Conservation (phyloP, 2,329 filamentous ascomycete genomes). For the Colletotrichum costaricense region DNA sequence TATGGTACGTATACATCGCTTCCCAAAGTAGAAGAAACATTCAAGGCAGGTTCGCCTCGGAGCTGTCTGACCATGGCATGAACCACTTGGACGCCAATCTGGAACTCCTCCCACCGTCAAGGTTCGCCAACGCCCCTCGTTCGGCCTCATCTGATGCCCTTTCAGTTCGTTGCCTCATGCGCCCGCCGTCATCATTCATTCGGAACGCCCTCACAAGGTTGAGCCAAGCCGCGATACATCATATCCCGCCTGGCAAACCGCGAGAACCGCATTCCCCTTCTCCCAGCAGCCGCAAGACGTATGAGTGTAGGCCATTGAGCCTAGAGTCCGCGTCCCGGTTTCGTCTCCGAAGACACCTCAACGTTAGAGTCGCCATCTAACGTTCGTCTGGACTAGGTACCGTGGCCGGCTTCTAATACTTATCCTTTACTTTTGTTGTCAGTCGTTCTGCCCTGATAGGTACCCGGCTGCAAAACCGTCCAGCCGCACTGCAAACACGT, state of each 20-base stretch:
- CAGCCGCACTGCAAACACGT: not conserved
- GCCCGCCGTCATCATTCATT: not conserved
- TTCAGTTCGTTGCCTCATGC: slow-evolving; percentile 6
- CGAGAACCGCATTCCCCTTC: not conserved
- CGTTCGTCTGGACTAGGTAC: not conserved
- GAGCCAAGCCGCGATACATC: not conserved
- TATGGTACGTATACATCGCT: not conserved
- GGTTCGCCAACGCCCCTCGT: slow-evolving; percentile 1
- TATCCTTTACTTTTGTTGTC: not conserved
- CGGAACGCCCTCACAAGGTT: not conserved
- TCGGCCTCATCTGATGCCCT: slow-evolving; percentile 8
- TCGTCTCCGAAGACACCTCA: not conserved
- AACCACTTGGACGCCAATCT: slow-evolving; percentile 24
- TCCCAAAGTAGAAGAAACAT: not conserved
- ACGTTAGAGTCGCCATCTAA: not conserved
- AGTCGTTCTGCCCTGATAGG: not conserved
- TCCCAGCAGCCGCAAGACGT: not conserved
- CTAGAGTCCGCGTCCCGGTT: not conserved
- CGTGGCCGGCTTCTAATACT: not conserved
- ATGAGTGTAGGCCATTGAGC: not conserved
- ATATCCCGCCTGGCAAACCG: not conserved
- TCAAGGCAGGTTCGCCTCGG: not conserved
- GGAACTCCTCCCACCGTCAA: slow-evolving; percentile 1
- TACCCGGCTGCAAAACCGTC: not conserved
- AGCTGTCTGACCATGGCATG: slow-evolving; percentile 12